Conservation (phyloP, 192 early-diverging fungal genomes). For the Coemansia sp. region DNA sequence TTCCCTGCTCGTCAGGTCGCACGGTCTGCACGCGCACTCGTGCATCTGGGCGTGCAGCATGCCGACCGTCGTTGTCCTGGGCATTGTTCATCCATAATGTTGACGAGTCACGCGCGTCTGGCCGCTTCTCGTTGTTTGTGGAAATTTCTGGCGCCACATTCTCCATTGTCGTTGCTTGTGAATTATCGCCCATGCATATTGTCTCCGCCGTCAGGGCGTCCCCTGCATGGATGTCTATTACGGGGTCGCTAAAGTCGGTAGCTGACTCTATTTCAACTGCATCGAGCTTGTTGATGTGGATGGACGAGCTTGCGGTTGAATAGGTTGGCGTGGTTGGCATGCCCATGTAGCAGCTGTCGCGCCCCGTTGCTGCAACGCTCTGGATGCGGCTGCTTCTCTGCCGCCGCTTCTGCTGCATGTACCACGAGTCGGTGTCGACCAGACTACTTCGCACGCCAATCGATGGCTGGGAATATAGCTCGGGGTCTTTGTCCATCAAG, state of each 20-base stretch:
- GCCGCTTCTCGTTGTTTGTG: not conserved
- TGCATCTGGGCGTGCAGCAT: not conserved
- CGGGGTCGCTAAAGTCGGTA: not conserved
- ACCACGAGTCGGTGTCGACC: constrained; percentile 15
- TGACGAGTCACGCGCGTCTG: constrained; percentile 30
- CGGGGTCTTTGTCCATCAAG: not conserved
- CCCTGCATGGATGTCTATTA: not conserved
- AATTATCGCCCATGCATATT: not conserved
- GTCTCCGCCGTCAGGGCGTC: not conserved
- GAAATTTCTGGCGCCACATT: not conserved
- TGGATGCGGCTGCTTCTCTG: constrained; percentile 24
- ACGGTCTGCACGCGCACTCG: not conserved
- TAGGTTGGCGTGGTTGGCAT: not conserved
- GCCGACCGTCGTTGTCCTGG: not conserved
- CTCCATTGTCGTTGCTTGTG: constrained; percentile 1
- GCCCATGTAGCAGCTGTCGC: constrained; percentile 10
- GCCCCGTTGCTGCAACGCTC: constrained; percentile 41
- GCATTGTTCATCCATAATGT: constrained; percentile 38
- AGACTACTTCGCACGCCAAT: constrained; percentile 29
- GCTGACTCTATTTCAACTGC: not conserved
- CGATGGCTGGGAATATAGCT: constrained; percentile 9
- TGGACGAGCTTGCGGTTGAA: constrained; percentile 10
- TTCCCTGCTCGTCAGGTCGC: too few relatives aligned
- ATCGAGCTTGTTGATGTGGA: not conserved
- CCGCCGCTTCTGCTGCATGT: constrained; percentile 8